A percentile compares a stretch with the other conserved stretches of the same genome.
phyloP scores from a whole-genome alignment of 805 yeast genomes.

The Kuraishia hungarica region DNA sequence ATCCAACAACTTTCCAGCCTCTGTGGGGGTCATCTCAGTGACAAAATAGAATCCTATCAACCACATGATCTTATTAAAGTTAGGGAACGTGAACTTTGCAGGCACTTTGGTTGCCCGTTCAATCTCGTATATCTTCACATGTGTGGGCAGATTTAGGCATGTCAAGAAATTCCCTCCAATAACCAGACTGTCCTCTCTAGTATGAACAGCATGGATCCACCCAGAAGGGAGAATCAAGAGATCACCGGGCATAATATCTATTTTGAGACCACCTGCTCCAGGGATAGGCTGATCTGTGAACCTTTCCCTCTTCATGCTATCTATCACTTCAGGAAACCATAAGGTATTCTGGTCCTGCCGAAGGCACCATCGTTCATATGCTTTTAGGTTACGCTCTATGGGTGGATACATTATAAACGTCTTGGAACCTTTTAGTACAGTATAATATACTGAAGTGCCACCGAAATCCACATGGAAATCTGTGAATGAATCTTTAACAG shows the following conservation, averaged over 20 bases:
- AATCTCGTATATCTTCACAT: slow-evolving; percentile 49
- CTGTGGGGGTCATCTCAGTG: not conserved
- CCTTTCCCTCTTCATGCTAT: slow-evolving; percentile 19
- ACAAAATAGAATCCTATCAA: slow-evolving; percentile 41
- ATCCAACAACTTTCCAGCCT: slow-evolving; percentile 4
- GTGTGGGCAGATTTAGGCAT: slow-evolving; percentile 49
- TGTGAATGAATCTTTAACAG: slow-evolving; percentile 71
- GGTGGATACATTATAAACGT: slow-evolving; percentile 78
- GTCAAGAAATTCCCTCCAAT: slow-evolving; percentile 87
- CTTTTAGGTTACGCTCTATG: slow-evolving; percentile 46
- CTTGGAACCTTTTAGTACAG: slow-evolving; percentile 68
- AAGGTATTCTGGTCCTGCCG: slow-evolving; percentile 50
- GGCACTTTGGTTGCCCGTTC: slow-evolving; percentile 70
- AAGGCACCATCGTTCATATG: slow-evolving; percentile 67
- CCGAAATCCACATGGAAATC: slow-evolving; percentile 92
- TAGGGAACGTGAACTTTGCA: slow-evolving; percentile 68
- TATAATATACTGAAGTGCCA: slow-evolving; percentile 87
- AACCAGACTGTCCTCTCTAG: slow-evolving; percentile 73
- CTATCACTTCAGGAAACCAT: slow-evolving; percentile 53
- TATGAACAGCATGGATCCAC: slow-evolving; percentile 87
- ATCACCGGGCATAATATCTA: slow-evolving; percentile 47
- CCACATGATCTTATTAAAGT: slow-evolving; percentile 66
- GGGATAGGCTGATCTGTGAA: slow-evolving; percentile 20
- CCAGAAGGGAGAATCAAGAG: slow-evolving; percentile 81
- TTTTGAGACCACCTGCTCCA: slow-evolving; percentile 36